Base-by-base conservation (phyloP, 768 basidiomycete genomes). In the Suillus placidus region DNA sequence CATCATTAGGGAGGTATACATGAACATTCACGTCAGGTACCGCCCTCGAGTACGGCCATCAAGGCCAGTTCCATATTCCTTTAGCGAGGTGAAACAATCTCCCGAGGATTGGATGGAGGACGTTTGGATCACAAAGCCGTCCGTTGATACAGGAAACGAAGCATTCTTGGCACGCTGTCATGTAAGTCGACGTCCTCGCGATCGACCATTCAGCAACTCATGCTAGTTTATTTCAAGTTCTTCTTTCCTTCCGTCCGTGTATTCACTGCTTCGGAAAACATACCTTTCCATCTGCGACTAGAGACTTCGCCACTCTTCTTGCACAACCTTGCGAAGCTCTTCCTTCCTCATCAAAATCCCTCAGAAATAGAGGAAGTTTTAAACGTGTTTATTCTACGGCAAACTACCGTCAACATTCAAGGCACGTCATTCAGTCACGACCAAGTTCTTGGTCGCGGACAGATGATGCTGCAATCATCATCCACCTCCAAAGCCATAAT, bases 261-360 rank as follows among this genome's bases (percentile, higher is more conserved):
- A 20, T 91, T 85, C 75, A 82, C 83, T 7, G 63, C 88, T 23
- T 71, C 77, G 3, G 88, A 90, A 64, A 79, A 74, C 8, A 87
- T 91, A 18, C 88, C 89, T 1, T 88, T 91, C 74, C 87, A 90
- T 70, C 69, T 91, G 45, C 88, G 89, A 65, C 77, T 91, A 26
- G 80, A 78, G 49, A 87, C 83, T 78, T 79, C 67, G 74, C 77
- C 45, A 74, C 84, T 70, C 70, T 87, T 71, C 60, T 47, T 78
- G 45, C 61, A 38, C 34, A 71, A 38, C 37, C 61, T 72, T 37
- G 64, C 69, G 1, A 30, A 52, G 16, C 60, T 64, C 32, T 43
- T 69, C 40, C 49, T 54, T 16, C 51, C 66, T 42, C 65, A 60
- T 38, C 57, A 34, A 12, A 64, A 74, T 63, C 58, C 57, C 47